Evolutionary conservation across 305 asterid species (phyloP).

Genomic region (Plantago lanceolata): DNA sequence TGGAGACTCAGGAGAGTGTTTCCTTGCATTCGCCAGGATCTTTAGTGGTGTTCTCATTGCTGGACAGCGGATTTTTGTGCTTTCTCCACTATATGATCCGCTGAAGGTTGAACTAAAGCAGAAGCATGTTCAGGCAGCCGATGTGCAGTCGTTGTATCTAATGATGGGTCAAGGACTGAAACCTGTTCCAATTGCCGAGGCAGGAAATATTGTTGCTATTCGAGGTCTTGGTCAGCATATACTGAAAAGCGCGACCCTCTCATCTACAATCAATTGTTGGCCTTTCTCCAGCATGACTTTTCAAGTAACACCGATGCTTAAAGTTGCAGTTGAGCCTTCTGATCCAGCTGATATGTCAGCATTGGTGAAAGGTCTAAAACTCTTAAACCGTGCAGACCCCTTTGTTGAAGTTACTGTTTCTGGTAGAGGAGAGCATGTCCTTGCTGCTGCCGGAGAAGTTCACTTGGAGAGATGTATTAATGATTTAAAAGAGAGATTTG

Average conservation of each 20-base stretch:
- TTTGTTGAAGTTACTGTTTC: conserved; percentile 85
- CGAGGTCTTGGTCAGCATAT: conserved; percentile 89
- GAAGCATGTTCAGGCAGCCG: conserved; percentile 81
- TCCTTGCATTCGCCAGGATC: conserved; percentile 92
- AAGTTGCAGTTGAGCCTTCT: conserved; percentile 92
- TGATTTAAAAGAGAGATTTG: conserved; percentile 87
- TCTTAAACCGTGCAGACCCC: conserved; percentile 92
- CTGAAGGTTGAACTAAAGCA: conserved; percentile 58
- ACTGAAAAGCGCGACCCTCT: conserved; percentile 90
- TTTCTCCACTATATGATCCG: conserved; percentile 82
- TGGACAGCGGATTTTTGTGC: conserved; percentile 77
- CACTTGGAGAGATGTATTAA: conserved; percentile 91
- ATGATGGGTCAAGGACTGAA: conserved; percentile 96
- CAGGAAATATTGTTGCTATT: conserved; percentile 83
- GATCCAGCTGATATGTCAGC: conserved; percentile 90
- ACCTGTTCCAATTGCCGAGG: conserved; percentile 71
- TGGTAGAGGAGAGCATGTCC: conserved; percentile 87
- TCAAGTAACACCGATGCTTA: conserved; percentile 88
- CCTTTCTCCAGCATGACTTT: conserved; percentile 95
- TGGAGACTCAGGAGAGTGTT: conserved; percentile 81
- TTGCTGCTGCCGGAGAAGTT: conserved; percentile 98
- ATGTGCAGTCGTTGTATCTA: conserved; percentile 68
- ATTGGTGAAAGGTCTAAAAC: conserved; percentile 67
- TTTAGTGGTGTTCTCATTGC: conserved; percentile 78
- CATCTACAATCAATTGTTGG: conserved; percentile 75